These are phyloP conservation scores for Parafenestella ontariensis DNA, from an alignment of 2,329 filamentous ascomycete species.

Conservation along the genomic window DNA sequence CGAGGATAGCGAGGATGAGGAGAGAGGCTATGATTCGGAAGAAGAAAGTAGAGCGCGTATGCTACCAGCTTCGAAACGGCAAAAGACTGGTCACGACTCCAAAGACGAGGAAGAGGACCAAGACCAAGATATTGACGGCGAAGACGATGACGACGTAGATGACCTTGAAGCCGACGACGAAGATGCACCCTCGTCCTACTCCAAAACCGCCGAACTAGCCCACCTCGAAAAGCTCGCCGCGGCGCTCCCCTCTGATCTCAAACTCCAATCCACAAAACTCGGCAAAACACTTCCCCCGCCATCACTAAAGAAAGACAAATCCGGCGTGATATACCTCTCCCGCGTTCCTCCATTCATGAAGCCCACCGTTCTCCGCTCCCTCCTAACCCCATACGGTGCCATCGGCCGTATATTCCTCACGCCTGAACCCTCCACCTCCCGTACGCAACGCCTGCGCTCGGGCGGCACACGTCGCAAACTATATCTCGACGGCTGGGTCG, in stretches of 20 bases:
- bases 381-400: slow-evolving; percentile 76
- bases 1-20: slow-evolving; percentile 53
- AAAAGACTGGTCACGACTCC: slow-evolving; percentile 61
- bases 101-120: slow-evolving; percentile 25
- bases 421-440: slow-evolving; percentile 73
- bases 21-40: slow-evolving; percentile 69
- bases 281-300: slow-evolving; percentile 23
- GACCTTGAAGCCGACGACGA: slow-evolving; percentile 33
- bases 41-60: slow-evolving; percentile 70
- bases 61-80: slow-evolving; percentile 65
- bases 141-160: slow-evolving; percentile 27
- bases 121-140: slow-evolving; percentile 28
- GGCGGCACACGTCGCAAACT: slow-evolving; percentile 84
- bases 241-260: slow-evolving; percentile 45
- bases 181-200: slow-evolving; percentile 29
- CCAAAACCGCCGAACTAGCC: slow-evolving; percentile 40
- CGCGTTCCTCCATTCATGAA: slow-evolving; percentile 91
- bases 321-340: slow-evolving; percentile 83
- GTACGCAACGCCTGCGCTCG: slow-evolving; percentile 69
- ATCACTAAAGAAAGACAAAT: slow-evolving; percentile 70
- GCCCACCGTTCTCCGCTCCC: slow-evolving; percentile 75
- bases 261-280: slow-evolving; percentile 34
- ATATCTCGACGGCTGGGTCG: slow-evolving; percentile 88
- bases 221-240: slow-evolving; percentile 42
- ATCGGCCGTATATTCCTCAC: slow-evolving; percentile 82